phyloP scores from a whole-genome alignment of 495 filamentous ascomycete genomes.

The Glonium stellatum region DNA sequence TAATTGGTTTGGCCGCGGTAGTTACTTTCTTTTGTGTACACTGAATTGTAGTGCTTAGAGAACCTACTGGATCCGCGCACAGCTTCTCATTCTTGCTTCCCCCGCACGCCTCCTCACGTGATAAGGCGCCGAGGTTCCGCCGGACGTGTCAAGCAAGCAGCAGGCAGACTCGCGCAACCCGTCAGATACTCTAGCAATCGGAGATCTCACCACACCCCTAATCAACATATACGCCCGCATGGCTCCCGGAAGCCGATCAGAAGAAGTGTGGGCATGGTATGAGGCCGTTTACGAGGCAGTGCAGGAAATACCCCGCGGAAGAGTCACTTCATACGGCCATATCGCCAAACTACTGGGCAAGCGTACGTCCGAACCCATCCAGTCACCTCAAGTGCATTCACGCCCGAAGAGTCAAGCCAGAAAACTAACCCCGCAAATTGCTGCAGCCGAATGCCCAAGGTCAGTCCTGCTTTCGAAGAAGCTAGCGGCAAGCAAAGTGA shows the following conservation, averaged over 20 bases:
- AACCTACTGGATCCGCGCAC: no score
- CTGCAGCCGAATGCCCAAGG: conserved; percentile 39
- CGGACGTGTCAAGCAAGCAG: not conserved
- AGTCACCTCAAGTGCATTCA: not conserved
- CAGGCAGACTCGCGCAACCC: no score
- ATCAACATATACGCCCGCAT: conserved; percentile 1
- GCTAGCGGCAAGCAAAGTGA: conserved; percentile 1
- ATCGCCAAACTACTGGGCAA: conserved; percentile 74
- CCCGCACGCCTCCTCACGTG: no score
- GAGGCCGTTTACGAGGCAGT: conserved; percentile 75
- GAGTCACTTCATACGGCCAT: conserved; percentile 83
- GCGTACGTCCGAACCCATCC: conserved; percentile 65
- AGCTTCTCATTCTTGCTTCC: no score
- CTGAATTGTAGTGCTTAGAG: no score
- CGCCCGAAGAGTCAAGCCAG: not conserved
- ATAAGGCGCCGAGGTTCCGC: not conserved
- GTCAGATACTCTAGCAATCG: no score
- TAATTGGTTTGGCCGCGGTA: no score
- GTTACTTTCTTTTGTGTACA: no score
- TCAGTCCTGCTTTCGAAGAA: conserved; percentile 19
- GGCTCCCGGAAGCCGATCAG: conserved; percentile 48
- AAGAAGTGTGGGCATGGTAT: conserved; percentile 81
- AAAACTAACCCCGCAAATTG: conserved; percentile 9
- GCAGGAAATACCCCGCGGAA: conserved; percentile 74
- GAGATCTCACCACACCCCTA: no score